These are phyloP conservation scores for Fusarium sp. DNA, from an alignment of 2,329 filamentous ascomycete genomes.

Conservation along the genomic window DNA sequence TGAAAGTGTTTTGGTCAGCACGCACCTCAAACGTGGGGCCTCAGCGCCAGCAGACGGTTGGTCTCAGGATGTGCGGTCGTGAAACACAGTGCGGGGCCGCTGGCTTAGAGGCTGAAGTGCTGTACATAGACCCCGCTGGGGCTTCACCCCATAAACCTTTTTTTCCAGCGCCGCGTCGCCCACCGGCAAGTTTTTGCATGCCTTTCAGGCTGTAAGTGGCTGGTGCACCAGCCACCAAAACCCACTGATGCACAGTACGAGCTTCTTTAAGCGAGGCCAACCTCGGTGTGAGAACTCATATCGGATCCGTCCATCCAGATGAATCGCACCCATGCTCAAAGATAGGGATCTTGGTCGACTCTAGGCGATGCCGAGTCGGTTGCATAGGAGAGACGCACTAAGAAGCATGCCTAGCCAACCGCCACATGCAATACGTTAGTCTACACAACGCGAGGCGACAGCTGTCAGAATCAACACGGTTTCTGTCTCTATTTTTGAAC, in stretches of 20 bases:
- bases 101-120: constrained; percentile 15
- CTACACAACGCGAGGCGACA: constrained; percentile 23
- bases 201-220: constrained; percentile 25
- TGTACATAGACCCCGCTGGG: constrained; percentile 5
- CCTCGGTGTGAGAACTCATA: constrained; percentile 16
- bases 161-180: constrained; percentile 18
- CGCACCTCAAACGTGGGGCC: constrained; percentile 24
- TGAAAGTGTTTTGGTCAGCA: constrained; percentile 39
- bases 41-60: constrained; percentile 35
- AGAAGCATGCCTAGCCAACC: constrained; percentile 15
- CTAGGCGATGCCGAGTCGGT: not conserved
- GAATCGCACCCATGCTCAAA: constrained; percentile 27
- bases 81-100: constrained; percentile 45
- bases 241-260: constrained; percentile 35
- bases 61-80: constrained; percentile 26
- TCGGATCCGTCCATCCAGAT: too few relatives aligned
- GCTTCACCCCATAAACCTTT: constrained; percentile 28
- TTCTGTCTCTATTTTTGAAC: constrained; percentile 21
- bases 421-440: constrained; percentile 5
- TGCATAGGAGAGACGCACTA: constrained; percentile 20
- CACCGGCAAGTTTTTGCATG: constrained; percentile 26
- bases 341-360: constrained; percentile 14
- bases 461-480: constrained; percentile 31
- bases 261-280: constrained; percentile 4
- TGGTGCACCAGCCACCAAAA: constrained; percentile 26